phyloP scores from a whole-genome alignment of 2,329 filamentous ascomycete species.

The Venturia effusa region DNA sequence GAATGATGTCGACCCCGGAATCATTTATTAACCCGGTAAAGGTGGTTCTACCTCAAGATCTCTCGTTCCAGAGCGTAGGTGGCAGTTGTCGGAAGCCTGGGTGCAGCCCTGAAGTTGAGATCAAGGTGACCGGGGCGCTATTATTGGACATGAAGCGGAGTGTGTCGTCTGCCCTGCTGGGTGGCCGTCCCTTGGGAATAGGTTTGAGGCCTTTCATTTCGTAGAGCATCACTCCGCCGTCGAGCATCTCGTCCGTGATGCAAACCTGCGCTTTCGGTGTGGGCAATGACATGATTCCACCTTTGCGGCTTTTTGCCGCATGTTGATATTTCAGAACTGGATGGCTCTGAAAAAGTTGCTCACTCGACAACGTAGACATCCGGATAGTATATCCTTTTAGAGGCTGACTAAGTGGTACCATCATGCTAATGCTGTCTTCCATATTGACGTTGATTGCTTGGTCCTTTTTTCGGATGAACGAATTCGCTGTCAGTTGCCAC shows the following conservation, averaged over 20 bases:
- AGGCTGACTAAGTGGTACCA: not conserved
- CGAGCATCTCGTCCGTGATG: not conserved
- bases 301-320: conserved; percentile 4
- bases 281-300: conserved; percentile 4
- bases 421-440: not conserved
- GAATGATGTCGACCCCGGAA: conserved; percentile 19
- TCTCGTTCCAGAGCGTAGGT: conserved; percentile 18
- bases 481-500: conserved; percentile 16
- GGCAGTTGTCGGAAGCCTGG: conserved; percentile 19
- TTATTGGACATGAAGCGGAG: not conserved
- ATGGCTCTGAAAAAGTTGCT: not conserved
- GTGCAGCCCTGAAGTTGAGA: conserved; percentile 20
- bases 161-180: conserved; percentile 18
- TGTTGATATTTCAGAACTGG: conserved; percentile 4
- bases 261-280: not conserved
- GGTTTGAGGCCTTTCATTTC: not conserved
- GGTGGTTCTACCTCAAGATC: conserved; percentile 27
- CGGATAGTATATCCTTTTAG: not conserved
- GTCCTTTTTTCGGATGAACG: conserved; percentile 14
- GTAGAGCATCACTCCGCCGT: not conserved
- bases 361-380: not conserved
- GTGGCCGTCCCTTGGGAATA: conserved; percentile 21
- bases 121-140: conserved; percentile 15
- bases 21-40: conserved; percentile 13
- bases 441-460: conserved; percentile 11